Base-by-base conservation (phyloP, 371 early-diverging fungal species). In the Phascolomyces articulosus region DNA sequence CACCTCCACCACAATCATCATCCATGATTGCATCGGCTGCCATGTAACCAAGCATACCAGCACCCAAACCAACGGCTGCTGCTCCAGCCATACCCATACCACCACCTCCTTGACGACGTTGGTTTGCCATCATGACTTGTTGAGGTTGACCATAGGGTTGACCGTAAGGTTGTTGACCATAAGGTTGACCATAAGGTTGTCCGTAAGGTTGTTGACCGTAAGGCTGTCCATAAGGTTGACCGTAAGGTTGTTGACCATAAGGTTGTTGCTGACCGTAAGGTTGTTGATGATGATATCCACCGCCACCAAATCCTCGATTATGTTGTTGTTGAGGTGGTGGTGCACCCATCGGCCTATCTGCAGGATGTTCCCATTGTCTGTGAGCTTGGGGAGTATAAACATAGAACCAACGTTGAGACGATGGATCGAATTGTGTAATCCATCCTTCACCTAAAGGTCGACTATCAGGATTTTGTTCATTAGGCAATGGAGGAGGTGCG, bases 341-440 rank as follows among this genome's bases (percentile, higher is more conserved):
- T 29, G 40, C 62, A 51, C 41, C 60, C 24, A 75, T 11, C 7
- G 73, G 75, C 23, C 69, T 65, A 55, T 82, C 82, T 29, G 67
- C 58, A 28, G 82, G 82, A 68, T 79, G 82, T 27, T 82, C 79
- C 82, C 82, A 82, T 69, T 82, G 82, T 55, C 78, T 70, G 55
- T 67, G 68, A 26, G 75, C 77, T 13, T 70, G 77, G 8, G 82
- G 79, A 24, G 79, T 79, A 56, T 82, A 79, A 3, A 82, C 79
- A 41, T 82, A 82, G 54, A 82, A 82, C 74, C 74, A 82, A 20
- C 67, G 68, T 3, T 58, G 40, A 4, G 78, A 74, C 18, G 60
- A 69, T 18, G 79, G 73, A 54, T 82, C 82, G 13, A 70, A 70
- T 60, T 82, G 82, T 1, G 75, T 72, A 41, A 82, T 79, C 82